Evolutionary conservation across 768 basidiomycete genomes (phyloP).

Genomic region (Gymnopilus junonius): DNA sequence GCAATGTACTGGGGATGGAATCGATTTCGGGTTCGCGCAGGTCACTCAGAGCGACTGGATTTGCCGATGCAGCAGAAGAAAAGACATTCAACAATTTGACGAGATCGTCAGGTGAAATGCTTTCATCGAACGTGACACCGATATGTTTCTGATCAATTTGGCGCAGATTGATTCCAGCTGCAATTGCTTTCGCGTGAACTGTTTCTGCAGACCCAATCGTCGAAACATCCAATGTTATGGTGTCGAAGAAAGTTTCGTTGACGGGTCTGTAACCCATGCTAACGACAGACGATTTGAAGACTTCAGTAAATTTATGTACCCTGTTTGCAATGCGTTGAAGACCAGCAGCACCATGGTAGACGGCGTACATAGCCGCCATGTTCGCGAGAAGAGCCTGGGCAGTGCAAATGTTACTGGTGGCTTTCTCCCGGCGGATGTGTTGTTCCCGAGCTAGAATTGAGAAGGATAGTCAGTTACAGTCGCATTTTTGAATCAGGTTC

Average conservation of each 20-base stretch:
- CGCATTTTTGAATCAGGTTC: not conserved
- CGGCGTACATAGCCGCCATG: conserved; percentile 99
- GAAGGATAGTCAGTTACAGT: not conserved
- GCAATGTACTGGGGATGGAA: conserved; percentile 59
- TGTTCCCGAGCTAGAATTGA: conserved; percentile 82
- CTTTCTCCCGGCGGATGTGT: conserved; percentile 97
- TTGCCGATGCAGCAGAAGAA: conserved; percentile 60
- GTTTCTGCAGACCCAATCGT: conserved; percentile 55
- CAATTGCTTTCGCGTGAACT: conserved; percentile 71
- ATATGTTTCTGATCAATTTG: conserved; percentile 73
- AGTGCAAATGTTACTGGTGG: conserved; percentile 98
- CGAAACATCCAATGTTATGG: conserved; percentile 78
- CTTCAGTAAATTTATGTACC: conserved; percentile 86
- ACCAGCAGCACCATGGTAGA: conserved; percentile 93
- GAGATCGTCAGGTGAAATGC: conserved; percentile 76
- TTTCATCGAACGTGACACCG: conserved; percentile 94
- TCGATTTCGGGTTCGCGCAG: conserved; percentile 46
- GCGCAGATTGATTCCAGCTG: conserved; percentile 83
- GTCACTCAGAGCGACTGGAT: conserved; percentile 48
- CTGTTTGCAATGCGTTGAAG: conserved; percentile 84
- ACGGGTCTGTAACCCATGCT: conserved; percentile 72
- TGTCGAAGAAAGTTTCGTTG: conserved; percentile 90
- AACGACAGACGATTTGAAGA: conserved; percentile 71
- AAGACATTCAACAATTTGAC: conserved; percentile 83
- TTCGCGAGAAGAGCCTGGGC: conserved; percentile 97